phyloP scores from a whole-genome alignment of 257 asterid genomes.

The Penstemon eatonii region DNA sequence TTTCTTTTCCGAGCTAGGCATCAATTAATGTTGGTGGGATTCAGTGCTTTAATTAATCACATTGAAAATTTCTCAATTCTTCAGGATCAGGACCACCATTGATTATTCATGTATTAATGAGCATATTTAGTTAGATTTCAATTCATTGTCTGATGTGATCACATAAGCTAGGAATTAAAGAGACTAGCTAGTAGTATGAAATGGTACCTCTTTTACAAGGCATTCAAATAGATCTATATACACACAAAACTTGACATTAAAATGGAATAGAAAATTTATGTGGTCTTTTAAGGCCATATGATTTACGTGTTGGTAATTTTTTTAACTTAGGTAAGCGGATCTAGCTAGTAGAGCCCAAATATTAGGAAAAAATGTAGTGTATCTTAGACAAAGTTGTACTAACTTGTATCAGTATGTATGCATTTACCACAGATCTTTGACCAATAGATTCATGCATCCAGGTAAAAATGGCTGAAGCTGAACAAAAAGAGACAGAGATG shows the following conservation, averaged over 20 bases:
- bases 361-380: no score
- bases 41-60: constrained; percentile 28
- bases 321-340: no score
- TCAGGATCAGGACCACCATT: constrained; percentile 29
- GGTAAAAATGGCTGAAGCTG: not conserved
- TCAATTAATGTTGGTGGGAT: constrained; percentile 25
- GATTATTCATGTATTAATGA: constrained; percentile 3
- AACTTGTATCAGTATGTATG: no score
- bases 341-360: no score
- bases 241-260: no score
- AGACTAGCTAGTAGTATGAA: not conserved
- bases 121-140: constrained; percentile 20
- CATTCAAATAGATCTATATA: not conserved
- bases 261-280: no score
- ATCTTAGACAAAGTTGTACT: no score
- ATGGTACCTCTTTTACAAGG: constrained; percentile 27
- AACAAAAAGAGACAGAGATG: not conserved
- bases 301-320: no score
- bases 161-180: constrained; percentile 24
- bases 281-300: no score
- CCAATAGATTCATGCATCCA: not conserved
- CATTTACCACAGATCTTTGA: not conserved
- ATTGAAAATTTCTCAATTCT: constrained; percentile 10
- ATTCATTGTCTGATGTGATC: constrained; percentile 22
- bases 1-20: constrained; percentile 1